Percentiles rank a stretch among this genome's conserved stretches.
Evolutionary conservation across 257 asterid species (phyloP).

Genomic region (Nicotiana sylvestris): DNA sequence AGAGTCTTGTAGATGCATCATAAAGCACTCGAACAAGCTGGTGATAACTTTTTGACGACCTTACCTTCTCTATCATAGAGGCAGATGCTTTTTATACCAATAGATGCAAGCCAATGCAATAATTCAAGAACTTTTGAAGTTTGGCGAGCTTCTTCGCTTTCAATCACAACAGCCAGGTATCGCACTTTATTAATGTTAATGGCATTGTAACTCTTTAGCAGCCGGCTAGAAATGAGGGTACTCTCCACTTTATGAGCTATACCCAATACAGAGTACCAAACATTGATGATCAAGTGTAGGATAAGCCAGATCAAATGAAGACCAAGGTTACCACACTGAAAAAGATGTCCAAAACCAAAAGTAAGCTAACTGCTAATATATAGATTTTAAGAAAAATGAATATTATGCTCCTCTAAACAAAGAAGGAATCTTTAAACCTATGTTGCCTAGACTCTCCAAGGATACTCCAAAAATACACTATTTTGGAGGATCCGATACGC

Average conservation of each 20-base stretch:
- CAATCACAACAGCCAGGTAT: conserved; percentile 85
- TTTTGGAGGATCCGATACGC: too few species aligned
- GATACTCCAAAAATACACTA: too few species aligned
- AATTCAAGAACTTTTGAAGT: conserved; percentile 63
- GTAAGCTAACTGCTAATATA: conserved; percentile 12
- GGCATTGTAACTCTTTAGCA: conserved; percentile 41
- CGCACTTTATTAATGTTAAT: conserved; percentile 62
- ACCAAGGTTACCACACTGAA: conserved; percentile 51
- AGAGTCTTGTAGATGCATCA: conserved; percentile 10
- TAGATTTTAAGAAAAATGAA: neutral
- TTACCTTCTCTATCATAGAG: conserved; percentile 86
- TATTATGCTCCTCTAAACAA: neutral
- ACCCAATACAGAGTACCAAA: conserved; percentile 53
- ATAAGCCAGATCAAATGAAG: conserved; percentile 51
- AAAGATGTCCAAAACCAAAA: conserved; percentile 12
- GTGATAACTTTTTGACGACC: conserved; percentile 11
- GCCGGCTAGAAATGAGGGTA: conserved; percentile 62
- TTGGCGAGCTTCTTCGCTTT: conserved; percentile 76
- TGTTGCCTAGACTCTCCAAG: too few species aligned
- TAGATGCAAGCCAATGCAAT: conserved; percentile 59
- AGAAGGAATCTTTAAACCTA: neutral
- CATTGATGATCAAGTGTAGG: conserved; percentile 60
- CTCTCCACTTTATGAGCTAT: conserved; percentile 53
- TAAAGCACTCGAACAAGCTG: neutral
- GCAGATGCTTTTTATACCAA: conserved; percentile 68